Evolutionary conservation across 257 asterid genomes (phyloP), one percentile per base, ranked within the genome.

Genomic region (Petunia axillaris): DNA sequence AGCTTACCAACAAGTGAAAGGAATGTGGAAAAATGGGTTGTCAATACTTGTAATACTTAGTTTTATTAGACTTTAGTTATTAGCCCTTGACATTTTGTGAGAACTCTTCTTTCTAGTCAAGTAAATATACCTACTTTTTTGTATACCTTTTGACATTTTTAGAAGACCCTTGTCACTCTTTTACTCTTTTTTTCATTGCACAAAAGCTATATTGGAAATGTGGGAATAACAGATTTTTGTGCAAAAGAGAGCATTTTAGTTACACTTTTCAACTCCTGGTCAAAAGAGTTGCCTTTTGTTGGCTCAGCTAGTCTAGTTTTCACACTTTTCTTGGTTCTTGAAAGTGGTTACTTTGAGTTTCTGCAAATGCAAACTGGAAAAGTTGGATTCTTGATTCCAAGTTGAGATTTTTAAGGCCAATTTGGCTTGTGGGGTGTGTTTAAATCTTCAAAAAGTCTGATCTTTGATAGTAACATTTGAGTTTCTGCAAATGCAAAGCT

Each of bases 111-210:
- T 75, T 41, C n/a, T 77, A 8, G 71, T 58, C 81, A 16, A 59
- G 62, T 63, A 73, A 50, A 50, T 73, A 73, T 66, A 78, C 73
- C 81, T 63, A 48, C 81, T 63, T 78, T 62, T 78, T n/a, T 48
- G 52, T 55, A 79, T 25, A 25, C 10, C 82, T 76, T 79, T 79
- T 79, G 82, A 79, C 82, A 79, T 64, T 79, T 50, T 48, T 1
- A 46, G 76, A 35, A 44, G 74, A 79, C 76, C 50, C 60, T 13
- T 36, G 52, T 37, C 16, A 58, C 59, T 52, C 59, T 37, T 15
- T 84, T 83, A 80, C 76, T 41, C 87, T 85, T 81, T 84, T 87
- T 91, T 91, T 80, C 87, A 81, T 76, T 86, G 84, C 88, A 64
- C 15, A 84, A 87, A 93, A 84, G 91, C 90, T 87, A 84, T 38